Conservation (phyloP, 192 early-diverging fungal species). For the Umbelopsis isabellina region DNA sequence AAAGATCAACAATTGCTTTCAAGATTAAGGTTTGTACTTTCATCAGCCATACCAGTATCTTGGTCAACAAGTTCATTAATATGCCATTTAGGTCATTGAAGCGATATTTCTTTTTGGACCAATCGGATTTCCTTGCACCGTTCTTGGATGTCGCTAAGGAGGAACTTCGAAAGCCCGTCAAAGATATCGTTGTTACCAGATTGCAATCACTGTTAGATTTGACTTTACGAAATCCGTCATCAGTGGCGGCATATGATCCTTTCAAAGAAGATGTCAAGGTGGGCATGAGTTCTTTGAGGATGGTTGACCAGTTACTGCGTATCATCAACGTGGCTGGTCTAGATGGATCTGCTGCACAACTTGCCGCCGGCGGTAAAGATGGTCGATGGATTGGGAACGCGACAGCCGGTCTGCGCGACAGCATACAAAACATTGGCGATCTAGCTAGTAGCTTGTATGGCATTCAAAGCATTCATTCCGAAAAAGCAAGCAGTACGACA, state of each 20-base stretch:
- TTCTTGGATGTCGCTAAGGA: slow-evolving; percentile 88
- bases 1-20: slow-evolving; percentile 77
- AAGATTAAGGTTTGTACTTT: slow-evolving; percentile 50
- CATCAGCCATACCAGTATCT: neutral
- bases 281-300: slow-evolving; percentile 58
- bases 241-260: slow-evolving; percentile 74
- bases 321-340: slow-evolving; percentile 72
- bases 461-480: slow-evolving; percentile 1
- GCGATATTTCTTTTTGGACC: slow-evolving; percentile 90
- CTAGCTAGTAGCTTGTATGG: slow-evolving; percentile 9
- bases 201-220: slow-evolving; percentile 88
- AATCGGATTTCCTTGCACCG: slow-evolving; percentile 91
- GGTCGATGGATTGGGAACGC: slow-evolving; percentile 37
- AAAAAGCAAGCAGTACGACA: neutral
- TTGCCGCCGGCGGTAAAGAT: slow-evolving; percentile 20
- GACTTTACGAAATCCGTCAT: slow-evolving; percentile 84
- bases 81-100: slow-evolving; percentile 76
- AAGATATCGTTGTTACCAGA: slow-evolving; percentile 68
- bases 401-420: slow-evolving; percentile 24
- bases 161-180: slow-evolving; percentile 75
- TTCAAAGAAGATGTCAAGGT: slow-evolving; percentile 89
- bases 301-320: slow-evolving; percentile 73
- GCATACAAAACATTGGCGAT: slow-evolving; percentile 13
- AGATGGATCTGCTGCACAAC: slow-evolving; percentile 29
- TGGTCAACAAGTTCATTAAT: neutral